Base-by-base conservation (phyloP, 2,329 filamentous ascomycete species). In the Blastomyces percursus region DNA sequence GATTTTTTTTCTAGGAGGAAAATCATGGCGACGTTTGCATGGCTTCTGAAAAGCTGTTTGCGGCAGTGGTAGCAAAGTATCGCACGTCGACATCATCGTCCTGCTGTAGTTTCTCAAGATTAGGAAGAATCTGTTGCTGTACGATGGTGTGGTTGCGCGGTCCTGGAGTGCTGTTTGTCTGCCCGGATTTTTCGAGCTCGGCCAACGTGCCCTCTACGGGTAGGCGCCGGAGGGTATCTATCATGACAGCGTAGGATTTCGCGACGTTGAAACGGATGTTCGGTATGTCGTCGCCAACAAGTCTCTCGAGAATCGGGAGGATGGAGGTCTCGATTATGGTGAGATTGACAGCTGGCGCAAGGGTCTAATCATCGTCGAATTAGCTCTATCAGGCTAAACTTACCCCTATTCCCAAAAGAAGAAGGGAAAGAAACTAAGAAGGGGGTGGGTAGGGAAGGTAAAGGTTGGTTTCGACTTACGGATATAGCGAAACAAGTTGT, bases 261-360 rank as follows among this genome's bases (percentile, higher is more conserved):
- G 94, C 94, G 57, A 99, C 94, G 76, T 99, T 99, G 84, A 99
- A 99, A 60, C 94, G 91, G 74, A 99, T 99, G 79, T 99, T 99
- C 68, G 94, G 94, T 66, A 99, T 99, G 54, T 95, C 91, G 73
- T 99, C 94, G 55, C 85, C 84, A 60, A 95, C 91, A 61, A 99
- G 88, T 79, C 93, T 91, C 77, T 96, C 90, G 73, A 99, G 85
- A 82, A 99, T 97, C 48, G 94, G 94, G 27, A 99, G 84, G 69
- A 99, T 95, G 42, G 91, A 94, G 73, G 89, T 88, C 72, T 90
- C 87, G 74, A 99, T 96, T 64, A 97, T 93, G 64, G 92, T 90
- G 69, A 97, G 84, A 74, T 89, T 95, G 70, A 99, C 90, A 61
- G 96, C 95, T 40, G 89, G 89, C 38, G 94, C 89, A 66, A 99